A percentile compares a stretch with the other conserved stretches of the same genome.
phyloP scores from a whole-genome alignment of 2,329 filamentous ascomycete species.

The Scytalidium lignicola region DNA sequence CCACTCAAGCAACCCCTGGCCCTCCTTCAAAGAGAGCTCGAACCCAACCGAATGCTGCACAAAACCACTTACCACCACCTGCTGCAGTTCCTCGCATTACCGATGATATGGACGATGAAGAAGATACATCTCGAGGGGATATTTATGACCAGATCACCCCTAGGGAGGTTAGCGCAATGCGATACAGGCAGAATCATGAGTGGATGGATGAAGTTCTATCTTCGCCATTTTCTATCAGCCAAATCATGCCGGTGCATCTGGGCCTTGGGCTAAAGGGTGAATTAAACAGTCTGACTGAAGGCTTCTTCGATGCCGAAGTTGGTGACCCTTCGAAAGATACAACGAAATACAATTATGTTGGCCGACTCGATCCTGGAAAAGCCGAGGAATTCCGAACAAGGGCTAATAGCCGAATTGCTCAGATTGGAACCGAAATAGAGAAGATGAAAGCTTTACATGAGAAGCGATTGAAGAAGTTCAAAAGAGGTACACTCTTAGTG shows the following conservation, averaged over 20 bases:
- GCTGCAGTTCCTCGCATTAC: slow-evolving; percentile 11
- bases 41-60: slow-evolving; percentile 15
- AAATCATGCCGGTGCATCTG: slow-evolving; percentile 83
- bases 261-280: slow-evolving; percentile 82
- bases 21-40: slow-evolving; percentile 50
- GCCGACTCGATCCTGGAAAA: slow-evolving; percentile 67
- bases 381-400: slow-evolving; percentile 80
- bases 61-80: slow-evolving; percentile 5
- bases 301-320: slow-evolving; percentile 68
- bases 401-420: slow-evolving; percentile 64
- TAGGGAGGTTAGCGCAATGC: slow-evolving; percentile 77
- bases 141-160: slow-evolving; percentile 86
- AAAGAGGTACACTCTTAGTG: slow-evolving; percentile 63
- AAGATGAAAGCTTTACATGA: slow-evolving; percentile 77
- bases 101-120: slow-evolving; percentile 69
- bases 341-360: slow-evolving; percentile 56
- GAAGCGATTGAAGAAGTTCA: slow-evolving; percentile 68
- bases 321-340: slow-evolving; percentile 40
- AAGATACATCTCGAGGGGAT: slow-evolving; percentile 82
- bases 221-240: slow-evolving; percentile 78
- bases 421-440: slow-evolving; percentile 76
- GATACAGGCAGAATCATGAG: slow-evolving; percentile 93
- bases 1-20: slow-evolving; percentile 43
- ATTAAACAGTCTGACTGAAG: slow-evolving; percentile 74
- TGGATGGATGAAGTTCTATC: slow-evolving; percentile 98